Evolutionary conservation across 2,329 filamentous ascomycete species (phyloP).

Genomic region (Colletotrichum sojae): DNA sequence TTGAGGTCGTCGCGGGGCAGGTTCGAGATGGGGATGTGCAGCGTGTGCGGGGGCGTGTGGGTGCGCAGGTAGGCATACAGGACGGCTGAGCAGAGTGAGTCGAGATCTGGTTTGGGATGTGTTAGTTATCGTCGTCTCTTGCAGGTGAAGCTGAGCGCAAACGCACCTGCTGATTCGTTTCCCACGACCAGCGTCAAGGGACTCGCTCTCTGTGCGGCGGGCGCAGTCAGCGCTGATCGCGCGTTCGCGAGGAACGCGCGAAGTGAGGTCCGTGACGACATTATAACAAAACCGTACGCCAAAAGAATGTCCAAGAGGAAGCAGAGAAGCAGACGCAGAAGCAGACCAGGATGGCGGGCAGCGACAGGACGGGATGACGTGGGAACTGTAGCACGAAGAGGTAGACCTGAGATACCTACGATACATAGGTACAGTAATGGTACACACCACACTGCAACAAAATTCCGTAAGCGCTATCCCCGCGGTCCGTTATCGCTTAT

Average conservation of each 20-base stretch:
- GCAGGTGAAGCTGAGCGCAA: not conserved
- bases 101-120: slow-evolving; percentile 74
- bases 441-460: not conserved
- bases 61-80: slow-evolving; percentile 82
- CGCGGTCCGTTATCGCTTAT: slow-evolving; percentile 32
- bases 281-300: slow-evolving; percentile 26
- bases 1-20: slow-evolving; percentile 76
- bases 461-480: slow-evolving; percentile 10
- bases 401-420: too few species aligned
- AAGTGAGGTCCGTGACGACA: slow-evolving; percentile 57
- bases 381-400: too few species aligned
- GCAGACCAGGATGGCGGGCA: not conserved
- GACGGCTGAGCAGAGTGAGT: slow-evolving; percentile 83
- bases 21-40: slow-evolving; percentile 82
- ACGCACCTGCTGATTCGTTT: slow-evolving; percentile 76
- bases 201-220: slow-evolving; percentile 58
- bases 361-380: slow-evolving; percentile 27
- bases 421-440: not conserved
- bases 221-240: slow-evolving; percentile 60
- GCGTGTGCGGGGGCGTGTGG: slow-evolving; percentile 64
- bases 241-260: slow-evolving; percentile 66
- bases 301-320: not conserved
- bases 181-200: slow-evolving; percentile 75
- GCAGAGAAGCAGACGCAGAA: not conserved
- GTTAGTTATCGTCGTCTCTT: not conserved